These are phyloP conservation scores for Tetrapisispora namnaoensis DNA, from an alignment of 805 yeast species.

Conservation along the genomic window DNA sequence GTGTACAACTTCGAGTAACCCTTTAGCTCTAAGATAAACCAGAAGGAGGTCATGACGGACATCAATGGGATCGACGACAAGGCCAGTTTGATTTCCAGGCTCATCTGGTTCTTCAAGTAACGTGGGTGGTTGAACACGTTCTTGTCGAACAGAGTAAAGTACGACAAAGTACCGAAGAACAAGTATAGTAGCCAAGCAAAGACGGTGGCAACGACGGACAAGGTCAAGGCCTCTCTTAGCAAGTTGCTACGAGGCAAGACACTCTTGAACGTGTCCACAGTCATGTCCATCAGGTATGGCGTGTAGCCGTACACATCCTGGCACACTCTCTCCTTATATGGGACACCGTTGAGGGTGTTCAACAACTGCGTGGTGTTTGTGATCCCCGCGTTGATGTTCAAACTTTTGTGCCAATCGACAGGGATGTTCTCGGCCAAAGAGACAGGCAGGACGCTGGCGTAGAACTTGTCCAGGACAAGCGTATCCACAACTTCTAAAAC, in stretches of 20 bases:
- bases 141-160: constrained; percentile 71
- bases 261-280: constrained; percentile 53
- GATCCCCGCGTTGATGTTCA: constrained; percentile 18
- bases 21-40: constrained; percentile 74
- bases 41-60: constrained; percentile 82
- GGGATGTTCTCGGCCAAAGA: constrained; percentile 34
- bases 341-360: constrained; percentile 10
- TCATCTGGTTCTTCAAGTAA: constrained; percentile 87
- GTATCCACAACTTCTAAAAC: constrained; percentile 75
- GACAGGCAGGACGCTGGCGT: constrained; percentile 59
- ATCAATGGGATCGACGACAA: constrained; percentile 74
- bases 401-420: constrained; percentile 12
- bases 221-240: constrained; percentile 58
- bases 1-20: constrained; percentile 78
- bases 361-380: constrained; percentile 19
- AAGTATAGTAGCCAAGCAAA: constrained; percentile 86
- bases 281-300: constrained; percentile 49
- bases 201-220: constrained; percentile 59
- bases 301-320: constrained; percentile 49
- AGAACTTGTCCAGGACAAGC: constrained; percentile 60
- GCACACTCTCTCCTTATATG: constrained; percentile 12
- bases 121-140: constrained; percentile 92
- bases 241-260: constrained; percentile 61
- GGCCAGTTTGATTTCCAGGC: constrained; percentile 73
- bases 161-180: constrained; percentile 65